phyloP scores from a whole-genome alignment of 306 rosid genomes.

The Parietaria judaica region DNA sequence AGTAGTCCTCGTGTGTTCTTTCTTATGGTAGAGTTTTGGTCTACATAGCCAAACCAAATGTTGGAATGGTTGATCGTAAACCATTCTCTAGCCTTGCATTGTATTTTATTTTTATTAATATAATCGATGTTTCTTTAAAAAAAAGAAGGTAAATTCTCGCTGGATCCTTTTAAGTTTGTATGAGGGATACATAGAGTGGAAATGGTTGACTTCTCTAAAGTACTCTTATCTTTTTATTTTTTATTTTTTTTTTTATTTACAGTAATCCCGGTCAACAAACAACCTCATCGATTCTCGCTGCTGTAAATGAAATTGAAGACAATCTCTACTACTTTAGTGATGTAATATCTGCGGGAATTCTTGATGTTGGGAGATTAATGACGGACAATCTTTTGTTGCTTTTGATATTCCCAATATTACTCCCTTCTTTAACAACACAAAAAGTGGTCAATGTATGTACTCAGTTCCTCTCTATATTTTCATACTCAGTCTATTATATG shows the following conservation, averaged over 20 bases:
- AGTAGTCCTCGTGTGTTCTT: no score
- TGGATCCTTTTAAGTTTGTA: no score
- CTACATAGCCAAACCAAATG: no score
- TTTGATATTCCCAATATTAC: constrained; percentile 79
- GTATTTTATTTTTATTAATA: no score
- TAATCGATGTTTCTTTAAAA: no score
- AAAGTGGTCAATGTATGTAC: constrained; percentile 44
- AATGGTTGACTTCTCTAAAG: constrained; percentile 2
- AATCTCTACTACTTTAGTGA: constrained; percentile 89
- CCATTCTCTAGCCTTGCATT: no score
- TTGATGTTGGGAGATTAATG: constrained; percentile 73
- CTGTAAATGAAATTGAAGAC: constrained; percentile 90
- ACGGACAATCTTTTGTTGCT: constrained; percentile 65
- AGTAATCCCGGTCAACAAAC: constrained; percentile 53
- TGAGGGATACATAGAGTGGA: no score
- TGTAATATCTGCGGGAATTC: constrained; percentile 87
- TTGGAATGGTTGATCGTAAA: no score
- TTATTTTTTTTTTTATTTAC: constrained; percentile 39
- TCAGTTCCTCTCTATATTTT: not conserved
- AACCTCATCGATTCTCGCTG: constrained; percentile 48
- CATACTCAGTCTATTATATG: not conserved
- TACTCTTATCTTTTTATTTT: no score
- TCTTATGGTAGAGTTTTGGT: no score
- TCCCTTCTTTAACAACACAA: constrained; percentile 60
- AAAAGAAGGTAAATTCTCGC: no score